A percentile compares a stretch with the other conserved stretches of the same genome.
phyloP scores from a whole-genome alignment of 257 asterid genomes.

The Fraxinus anomala region DNA sequence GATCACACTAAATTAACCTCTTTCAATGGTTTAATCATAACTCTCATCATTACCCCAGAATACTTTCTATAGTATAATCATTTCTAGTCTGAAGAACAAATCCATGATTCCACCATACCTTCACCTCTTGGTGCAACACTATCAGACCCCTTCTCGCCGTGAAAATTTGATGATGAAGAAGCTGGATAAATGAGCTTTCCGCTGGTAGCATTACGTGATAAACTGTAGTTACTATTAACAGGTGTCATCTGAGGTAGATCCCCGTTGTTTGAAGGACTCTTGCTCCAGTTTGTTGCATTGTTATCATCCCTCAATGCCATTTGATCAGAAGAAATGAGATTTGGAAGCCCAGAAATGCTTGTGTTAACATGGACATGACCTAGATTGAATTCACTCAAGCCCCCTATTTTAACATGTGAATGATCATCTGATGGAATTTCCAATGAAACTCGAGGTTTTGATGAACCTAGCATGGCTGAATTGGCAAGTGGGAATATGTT shows the following conservation, averaged over 20 bases:
- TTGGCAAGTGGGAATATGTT: slow-evolving; percentile 30
- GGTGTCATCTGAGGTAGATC: slow-evolving; percentile 13
- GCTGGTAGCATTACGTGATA: too few relatives aligned
- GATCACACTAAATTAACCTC: slow-evolving; percentile 24
- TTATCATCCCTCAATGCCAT: slow-evolving; percentile 8
- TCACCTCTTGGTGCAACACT: slow-evolving; percentile 38
- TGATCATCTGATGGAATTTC: slow-evolving; percentile 34
- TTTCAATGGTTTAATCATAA: slow-evolving; percentile 41
- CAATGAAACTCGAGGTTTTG: slow-evolving; percentile 32
- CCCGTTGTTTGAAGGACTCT: slow-evolving; percentile 18
- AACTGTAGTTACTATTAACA: slow-evolving; percentile 17
- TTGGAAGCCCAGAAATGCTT: slow-evolving; percentile 41
- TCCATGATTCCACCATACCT: slow-evolving; percentile 75
- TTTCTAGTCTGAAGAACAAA: slow-evolving; percentile 65
- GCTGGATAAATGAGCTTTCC: slow-evolving; percentile 17
- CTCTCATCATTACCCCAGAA: slow-evolving; percentile 36
- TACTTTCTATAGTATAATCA: slow-evolving; percentile 39
- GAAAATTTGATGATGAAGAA: slow-evolving; percentile 30
- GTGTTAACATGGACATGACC: not conserved
- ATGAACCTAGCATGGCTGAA: slow-evolving; percentile 5
- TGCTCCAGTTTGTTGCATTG: not conserved
- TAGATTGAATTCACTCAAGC: slow-evolving; percentile 34
- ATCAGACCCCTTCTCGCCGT: slow-evolving; percentile 38
- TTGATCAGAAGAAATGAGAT: slow-evolving; percentile 53
- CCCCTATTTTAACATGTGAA: not conserved